Conservation (phyloP, 1,284 basidiomycete genomes). For the Moesziomyces sp. region DNA sequence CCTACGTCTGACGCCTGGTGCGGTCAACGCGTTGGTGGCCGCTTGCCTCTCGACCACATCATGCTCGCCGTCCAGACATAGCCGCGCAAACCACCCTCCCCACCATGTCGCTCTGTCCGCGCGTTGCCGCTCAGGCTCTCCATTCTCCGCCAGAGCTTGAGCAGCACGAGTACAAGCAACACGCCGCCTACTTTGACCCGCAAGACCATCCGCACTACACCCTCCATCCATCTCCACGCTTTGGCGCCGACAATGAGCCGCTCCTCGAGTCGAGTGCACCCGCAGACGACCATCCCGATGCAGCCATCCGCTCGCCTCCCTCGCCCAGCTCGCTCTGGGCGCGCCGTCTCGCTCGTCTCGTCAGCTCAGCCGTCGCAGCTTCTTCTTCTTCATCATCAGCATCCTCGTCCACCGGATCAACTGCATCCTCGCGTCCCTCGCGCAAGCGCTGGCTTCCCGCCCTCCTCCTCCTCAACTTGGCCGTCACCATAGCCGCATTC, state of each 20-base stretch:
- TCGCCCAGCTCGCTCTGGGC: slow-evolving; percentile 1
- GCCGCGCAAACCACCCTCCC: background rate
- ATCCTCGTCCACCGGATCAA: background rate
- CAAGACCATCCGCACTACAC: slow-evolving; percentile 10
- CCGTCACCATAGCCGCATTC: slow-evolving; percentile 15
- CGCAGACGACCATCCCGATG: background rate
- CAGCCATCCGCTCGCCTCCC: background rate
- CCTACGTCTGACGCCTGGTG: too few relatives aligned
- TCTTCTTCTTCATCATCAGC: background rate
- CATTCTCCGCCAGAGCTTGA: slow-evolving; percentile 9
- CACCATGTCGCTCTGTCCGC: slow-evolving; percentile 25
- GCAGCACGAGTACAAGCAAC: slow-evolving; percentile 19
- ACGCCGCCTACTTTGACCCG: slow-evolving; percentile 17
- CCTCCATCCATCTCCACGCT: slow-evolving; percentile 4
- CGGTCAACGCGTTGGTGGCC: too few relatives aligned
- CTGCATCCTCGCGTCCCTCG: background rate
- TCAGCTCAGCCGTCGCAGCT: background rate
- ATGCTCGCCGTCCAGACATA: slow-evolving; percentile 5
- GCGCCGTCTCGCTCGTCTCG: background rate
- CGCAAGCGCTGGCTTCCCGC: slow-evolving; percentile 20
- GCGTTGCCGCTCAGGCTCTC: slow-evolving; percentile 20
- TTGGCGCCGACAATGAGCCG: slow-evolving; percentile 16
- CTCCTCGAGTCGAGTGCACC: slow-evolving; percentile 6
- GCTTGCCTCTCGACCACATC: background rate
- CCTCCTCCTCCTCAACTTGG: slow-evolving; percentile 16